Base-by-base conservation (phyloP, 176 grass and related monocot genomes). In the Poa annua region DNA sequence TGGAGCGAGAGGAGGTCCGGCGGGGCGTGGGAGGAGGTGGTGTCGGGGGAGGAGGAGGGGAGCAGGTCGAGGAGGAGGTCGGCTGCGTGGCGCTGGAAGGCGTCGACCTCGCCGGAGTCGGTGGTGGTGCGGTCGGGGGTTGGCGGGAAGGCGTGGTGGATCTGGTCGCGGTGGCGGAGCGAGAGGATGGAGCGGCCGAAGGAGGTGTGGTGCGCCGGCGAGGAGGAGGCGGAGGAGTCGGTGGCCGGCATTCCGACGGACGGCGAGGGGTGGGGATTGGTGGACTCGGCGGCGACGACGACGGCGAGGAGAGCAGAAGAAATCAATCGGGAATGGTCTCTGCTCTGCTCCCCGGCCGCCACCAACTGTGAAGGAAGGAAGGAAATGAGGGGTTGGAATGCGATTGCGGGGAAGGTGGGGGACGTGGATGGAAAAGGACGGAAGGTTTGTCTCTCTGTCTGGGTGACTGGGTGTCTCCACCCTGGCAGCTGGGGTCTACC, bases 1-100 rank as follows among this genome's bases (percentile, higher is more conserved):
- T 89, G 47, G 12, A 98, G 90, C n/a, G 96, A 91, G 54, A 98
- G 90, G 2, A 86, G 16, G 26, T 88, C 74, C 1, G 60, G 55
- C 5, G 67, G 12, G 2, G 13, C 21, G 32, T 21, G 8, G 34
- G 80, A 4, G 54, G 53, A 4, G 47, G 81, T 34, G 50, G 44
- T 4, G 29, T 48, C 81, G 71, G 71, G 29, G 45, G 42, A 29
- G 71, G 71, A 17, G 45, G 42, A 29, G 44, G 81, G 32, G 81
- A 97, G 86, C 33, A 97, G 85, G 45, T 80, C 85, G 60, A 61
- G n/a, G 15, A 92, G 69, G 59, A 92, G 79, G 0, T 86, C 45
- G 3, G 87, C 74, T 32, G 80, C 81, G 81, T 55, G 89, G 84
- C 70, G 87, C 75, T 91, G 92, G 78, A 94, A 91, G 81, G 68